phyloP scores from a whole-genome alignment of 352 stramenopile genomes.

The Phytophthora meadii region DNA sequence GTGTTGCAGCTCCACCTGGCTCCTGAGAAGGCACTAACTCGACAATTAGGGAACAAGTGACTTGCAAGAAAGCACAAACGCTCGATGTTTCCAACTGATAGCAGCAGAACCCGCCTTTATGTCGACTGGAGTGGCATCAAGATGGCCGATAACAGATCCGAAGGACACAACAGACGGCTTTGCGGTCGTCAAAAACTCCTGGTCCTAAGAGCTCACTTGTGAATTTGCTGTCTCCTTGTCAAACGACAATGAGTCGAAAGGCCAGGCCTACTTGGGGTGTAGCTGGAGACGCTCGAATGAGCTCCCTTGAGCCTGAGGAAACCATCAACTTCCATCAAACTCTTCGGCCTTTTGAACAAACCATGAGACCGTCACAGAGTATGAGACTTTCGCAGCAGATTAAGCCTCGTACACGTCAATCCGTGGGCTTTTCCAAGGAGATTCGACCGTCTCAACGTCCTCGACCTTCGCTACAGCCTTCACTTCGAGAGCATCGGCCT shows the following conservation, averaged over 20 bases:
- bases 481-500: neutral
- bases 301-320: conserved; percentile 8
- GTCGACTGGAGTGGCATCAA: conserved; percentile 30
- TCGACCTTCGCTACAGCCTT: conserved; percentile 6
- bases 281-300: conserved; percentile 13
- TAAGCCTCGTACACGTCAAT: conserved; percentile 10
- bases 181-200: conserved; percentile 17
- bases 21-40: conserved; percentile 20
- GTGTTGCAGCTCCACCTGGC: conserved; percentile 17
- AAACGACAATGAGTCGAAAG: conserved; percentile 19
- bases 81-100: conserved; percentile 20
- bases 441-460: conserved; percentile 1
- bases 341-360: conserved; percentile 26
- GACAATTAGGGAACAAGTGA: conserved; percentile 6
- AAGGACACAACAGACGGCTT: conserved; percentile 14
- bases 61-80: conserved; percentile 12
- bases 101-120: conserved; percentile 16
- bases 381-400: conserved; percentile 13
- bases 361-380: conserved; percentile 17
- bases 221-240: conserved; percentile 10
- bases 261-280: conserved; percentile 18
- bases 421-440: conserved; percentile 12
- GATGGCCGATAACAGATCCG: conserved; percentile 24
- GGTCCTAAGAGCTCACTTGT: conserved; percentile 12
- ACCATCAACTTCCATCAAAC: conserved; percentile 21